Evolutionary conservation across 225 moss, liverwort and hornwort genomes (phyloP).

Genomic region (Neckera pumila): DNA sequence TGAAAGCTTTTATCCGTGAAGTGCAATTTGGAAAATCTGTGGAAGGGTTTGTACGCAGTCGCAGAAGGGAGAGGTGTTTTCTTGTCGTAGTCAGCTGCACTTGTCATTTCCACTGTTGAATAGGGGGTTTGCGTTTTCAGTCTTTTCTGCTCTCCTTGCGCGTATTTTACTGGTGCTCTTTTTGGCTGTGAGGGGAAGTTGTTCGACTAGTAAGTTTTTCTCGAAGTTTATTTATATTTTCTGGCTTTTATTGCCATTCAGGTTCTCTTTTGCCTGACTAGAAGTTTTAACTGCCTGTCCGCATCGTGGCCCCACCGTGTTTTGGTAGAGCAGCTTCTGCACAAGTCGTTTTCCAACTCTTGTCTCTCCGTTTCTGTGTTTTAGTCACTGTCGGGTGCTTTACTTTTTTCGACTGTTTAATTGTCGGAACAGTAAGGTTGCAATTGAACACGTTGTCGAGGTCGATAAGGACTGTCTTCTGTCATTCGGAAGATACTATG

Average conservation of each 20-base stretch:
- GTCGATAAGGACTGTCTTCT: neutral
- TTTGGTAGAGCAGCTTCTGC: neutral
- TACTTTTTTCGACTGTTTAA: neutral
- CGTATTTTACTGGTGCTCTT: neutral
- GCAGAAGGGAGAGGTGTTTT: neutral
- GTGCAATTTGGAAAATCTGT: neutral
- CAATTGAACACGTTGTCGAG: neutral
- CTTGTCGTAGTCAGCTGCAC: neutral
- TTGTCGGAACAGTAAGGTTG: neutral
- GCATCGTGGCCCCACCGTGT: neutral
- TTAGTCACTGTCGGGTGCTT: neutral
- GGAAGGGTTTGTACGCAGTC: neutral
- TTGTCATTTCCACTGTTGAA: neutral
- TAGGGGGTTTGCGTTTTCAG: neutral
- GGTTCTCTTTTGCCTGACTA: neutral
- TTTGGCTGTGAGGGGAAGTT: neutral
- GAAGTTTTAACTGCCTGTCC: neutral
- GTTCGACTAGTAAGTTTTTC: too few relatives aligned
- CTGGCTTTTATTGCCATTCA: neutral
- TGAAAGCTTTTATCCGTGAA: neutral
- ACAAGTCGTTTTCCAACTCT: neutral
- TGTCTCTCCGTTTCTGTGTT: neutral
- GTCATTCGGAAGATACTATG: neutral
- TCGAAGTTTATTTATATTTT: neutral
- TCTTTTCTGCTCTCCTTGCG: neutral